Base-by-base conservation (phyloP, 2,329 filamentous ascomycete species). In the Sarocladiaceae sp. region DNA sequence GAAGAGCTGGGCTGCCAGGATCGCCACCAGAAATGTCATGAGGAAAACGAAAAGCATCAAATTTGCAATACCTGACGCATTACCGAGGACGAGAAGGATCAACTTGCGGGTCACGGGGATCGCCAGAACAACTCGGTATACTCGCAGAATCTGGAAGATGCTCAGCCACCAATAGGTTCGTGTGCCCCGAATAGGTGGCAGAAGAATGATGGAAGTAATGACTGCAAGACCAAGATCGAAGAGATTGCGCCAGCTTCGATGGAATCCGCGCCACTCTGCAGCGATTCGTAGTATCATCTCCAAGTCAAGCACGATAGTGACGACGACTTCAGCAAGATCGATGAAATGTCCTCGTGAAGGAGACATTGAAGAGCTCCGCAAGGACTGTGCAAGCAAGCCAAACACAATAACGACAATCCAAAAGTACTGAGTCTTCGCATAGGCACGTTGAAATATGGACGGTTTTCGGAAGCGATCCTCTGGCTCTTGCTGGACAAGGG, bases 41-140 rank as follows among this genome's bases (percentile, higher is more conserved):
- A 99, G 76, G 64, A 97, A 96, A 62, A 99, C 91, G 66, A 99
- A 99, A 17, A 97, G 75, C 72, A 99, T 95, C 55, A 99, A 74
- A 64, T 99, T 99, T 35, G 88, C 80, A 56, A 99, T 86, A 88
- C 95, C 95, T 40, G 86, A 83, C 4, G 91, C 87, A 65, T 97
- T 97, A 55, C 94, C 88, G 55, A 99, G 79, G 2, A 99, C 94
- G 29, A 95, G 79, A 58, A 87, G 74, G 64, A 99, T 94, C 51
- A 99, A 80, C 57, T 91, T 87, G 56, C 89, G 80, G 1, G 92
- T 99, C 59, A 97, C 83, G 4, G 91, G 86, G 37, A 99, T 83
- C 15, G 90, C 91, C 61, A 97, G 71, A 51, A 99, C 93, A 37
- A 99, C 83, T 23, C 95, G 87, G 70, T 99, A 99, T 20, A 88